phyloP scores from a whole-genome alignment of 495 filamentous ascomycete species.

The Penicillium argentinense region DNA sequence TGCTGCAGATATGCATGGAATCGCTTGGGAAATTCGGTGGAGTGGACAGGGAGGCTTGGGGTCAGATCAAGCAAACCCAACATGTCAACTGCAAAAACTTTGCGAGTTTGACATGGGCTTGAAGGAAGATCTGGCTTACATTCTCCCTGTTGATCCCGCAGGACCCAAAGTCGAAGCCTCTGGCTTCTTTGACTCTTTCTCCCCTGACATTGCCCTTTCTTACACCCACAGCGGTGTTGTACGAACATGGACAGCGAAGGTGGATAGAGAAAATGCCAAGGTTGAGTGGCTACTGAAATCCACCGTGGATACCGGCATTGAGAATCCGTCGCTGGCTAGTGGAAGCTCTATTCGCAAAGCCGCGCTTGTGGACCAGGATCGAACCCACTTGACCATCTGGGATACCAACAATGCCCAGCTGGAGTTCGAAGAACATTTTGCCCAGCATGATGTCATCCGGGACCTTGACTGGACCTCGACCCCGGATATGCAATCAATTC shows the following conservation, averaged over 20 bases:
- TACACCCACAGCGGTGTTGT: conserved; percentile 76
- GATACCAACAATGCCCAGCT: conserved; percentile 78
- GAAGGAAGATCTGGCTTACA: conserved; percentile 74
- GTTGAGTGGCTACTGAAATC: conserved; percentile 85
- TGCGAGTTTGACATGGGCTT: conserved; percentile 70
- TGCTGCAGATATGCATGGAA: conserved; percentile 76
- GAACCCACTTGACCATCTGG: conserved; percentile 88
- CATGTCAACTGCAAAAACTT: conserved; percentile 59
- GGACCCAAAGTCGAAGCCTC: conserved; percentile 68
- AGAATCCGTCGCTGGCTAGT: conserved; percentile 73
- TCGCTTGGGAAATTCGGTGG: conserved; percentile 79
- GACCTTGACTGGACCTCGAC: conserved; percentile 96
- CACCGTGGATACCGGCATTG: conserved; percentile 76
- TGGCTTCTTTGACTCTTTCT: conserved; percentile 86
- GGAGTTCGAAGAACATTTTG: conserved; percentile 76
- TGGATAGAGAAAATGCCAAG: conserved; percentile 53
- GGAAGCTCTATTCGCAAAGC: conserved; percentile 86
- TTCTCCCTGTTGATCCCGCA: conserved; percentile 87
- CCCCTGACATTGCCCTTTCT: conserved; percentile 83
- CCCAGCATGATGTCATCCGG: conserved; percentile 69
- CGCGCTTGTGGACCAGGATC: conserved; percentile 71
- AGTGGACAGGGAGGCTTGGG: conserved; percentile 15
- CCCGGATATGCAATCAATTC: conserved; percentile 84
- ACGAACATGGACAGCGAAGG: conserved; percentile 81
- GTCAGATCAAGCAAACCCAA: conserved; percentile 17